Evolutionary conservation across 108 stramenopile species (phyloP).

Genomic region (Epithemia pelagica): DNA sequence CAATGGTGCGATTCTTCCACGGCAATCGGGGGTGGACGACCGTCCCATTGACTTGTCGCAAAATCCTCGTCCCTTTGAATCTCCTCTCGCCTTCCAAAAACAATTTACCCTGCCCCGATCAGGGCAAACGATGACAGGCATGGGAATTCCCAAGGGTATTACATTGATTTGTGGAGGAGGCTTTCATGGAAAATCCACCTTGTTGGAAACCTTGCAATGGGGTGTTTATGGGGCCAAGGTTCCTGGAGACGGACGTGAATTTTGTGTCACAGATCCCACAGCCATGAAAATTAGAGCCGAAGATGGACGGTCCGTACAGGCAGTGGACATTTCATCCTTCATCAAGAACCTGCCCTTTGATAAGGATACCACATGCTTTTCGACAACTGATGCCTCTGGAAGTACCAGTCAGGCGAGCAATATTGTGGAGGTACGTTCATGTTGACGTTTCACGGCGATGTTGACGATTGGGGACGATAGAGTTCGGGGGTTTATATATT

Average conservation of each 20-base stretch:
- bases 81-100: constrained; percentile 46
- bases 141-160: constrained; percentile 89
- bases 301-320: constrained; percentile 83
- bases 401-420: constrained; percentile 92
- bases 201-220: constrained; percentile 82
- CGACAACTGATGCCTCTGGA: constrained; percentile 85
- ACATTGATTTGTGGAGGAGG: constrained; percentile 97
- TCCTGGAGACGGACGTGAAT: constrained; percentile 94
- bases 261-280: constrained; percentile 62
- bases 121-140: constrained; percentile 64
- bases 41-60: constrained; percentile 57
- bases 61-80: constrained; percentile 49
- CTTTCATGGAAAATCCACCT: constrained; percentile 96
- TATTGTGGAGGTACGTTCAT: constrained; percentile 79
- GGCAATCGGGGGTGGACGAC: constrained; percentile 83
- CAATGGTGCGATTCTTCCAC: constrained; percentile 84
- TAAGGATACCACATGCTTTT: constrained; percentile 72
- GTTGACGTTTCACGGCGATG: background rate
- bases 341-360: constrained; percentile 92
- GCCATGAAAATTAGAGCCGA: constrained; percentile 92
- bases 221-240: constrained; percentile 89
- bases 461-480: background rate
- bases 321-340: constrained; percentile 88
- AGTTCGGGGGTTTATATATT: background rate
- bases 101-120: constrained; percentile 50